Evolutionary conservation across 345 rosid species (phyloP).

Genomic region (Balakata baccata): DNA sequence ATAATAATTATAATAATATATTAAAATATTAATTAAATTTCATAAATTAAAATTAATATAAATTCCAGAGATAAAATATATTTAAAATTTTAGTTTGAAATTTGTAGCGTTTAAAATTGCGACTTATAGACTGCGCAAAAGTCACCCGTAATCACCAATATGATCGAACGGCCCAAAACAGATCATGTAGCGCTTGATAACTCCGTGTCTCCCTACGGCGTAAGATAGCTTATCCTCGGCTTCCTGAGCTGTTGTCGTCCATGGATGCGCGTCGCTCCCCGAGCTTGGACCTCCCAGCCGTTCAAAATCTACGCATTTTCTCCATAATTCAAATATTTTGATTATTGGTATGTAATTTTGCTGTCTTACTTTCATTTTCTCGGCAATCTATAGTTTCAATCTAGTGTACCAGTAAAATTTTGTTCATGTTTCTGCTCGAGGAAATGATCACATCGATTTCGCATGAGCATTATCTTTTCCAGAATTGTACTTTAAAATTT

Average conservation of each 20-base stretch:
- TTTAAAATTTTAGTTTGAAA: no score
- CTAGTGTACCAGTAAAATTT: not conserved
- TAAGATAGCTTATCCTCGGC: slow-evolving; percentile 10
- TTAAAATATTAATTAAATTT: no score
- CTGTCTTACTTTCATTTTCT: not conserved
- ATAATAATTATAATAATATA: no score
- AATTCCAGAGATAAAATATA: no score
- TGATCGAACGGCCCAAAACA: slow-evolving; percentile 4
- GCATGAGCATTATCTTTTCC: not conserved
- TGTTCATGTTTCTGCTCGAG: not conserved
- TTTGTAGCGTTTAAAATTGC: no score
- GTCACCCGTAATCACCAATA: no score
- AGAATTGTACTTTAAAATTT: not conserved
- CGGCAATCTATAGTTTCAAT: not conserved
- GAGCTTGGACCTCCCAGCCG: not conserved
- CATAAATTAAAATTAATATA: no score
- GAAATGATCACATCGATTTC: not conserved
- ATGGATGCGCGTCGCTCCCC: slow-evolving; percentile 14
- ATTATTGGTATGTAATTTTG: no score
- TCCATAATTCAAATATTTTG: not conserved
- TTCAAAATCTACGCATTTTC: not conserved
- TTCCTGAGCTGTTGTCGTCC: slow-evolving; percentile 20
- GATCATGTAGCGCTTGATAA: not conserved
- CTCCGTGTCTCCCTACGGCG: slow-evolving; percentile 5
- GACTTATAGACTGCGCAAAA: no score